phyloP scores from a whole-genome alignment of 805 yeast species.

The Candida gorgasii region DNA sequence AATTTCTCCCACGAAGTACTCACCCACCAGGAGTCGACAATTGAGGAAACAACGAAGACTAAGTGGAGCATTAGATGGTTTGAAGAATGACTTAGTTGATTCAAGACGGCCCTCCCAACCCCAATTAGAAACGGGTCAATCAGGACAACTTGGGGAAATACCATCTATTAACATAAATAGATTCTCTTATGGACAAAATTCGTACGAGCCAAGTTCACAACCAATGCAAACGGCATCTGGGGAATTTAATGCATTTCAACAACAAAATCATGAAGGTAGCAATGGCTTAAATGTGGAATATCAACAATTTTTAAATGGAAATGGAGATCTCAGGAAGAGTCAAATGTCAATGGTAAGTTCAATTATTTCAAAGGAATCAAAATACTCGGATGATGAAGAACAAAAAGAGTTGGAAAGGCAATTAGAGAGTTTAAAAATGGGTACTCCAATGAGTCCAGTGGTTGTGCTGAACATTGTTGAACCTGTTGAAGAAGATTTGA shows the following conservation, averaged over 20 bases:
- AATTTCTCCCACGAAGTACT: conserved; percentile 6
- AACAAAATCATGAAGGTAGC: conserved; percentile 11
- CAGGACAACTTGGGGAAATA: no score
- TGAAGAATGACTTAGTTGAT: conserved; percentile 28
- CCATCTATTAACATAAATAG: conserved; percentile 5
- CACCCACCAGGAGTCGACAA: conserved; percentile 3
- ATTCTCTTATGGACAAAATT: conserved; percentile 12
- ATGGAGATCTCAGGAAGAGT: conserved; percentile 25
- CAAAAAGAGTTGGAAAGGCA: conserved; percentile 41
- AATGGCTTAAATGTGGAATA: conserved; percentile 25
- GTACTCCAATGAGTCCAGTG: conserved; percentile 9
- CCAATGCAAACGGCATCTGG: conserved; percentile 18
- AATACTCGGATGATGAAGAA: conserved; percentile 24
- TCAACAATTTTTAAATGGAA: conserved; percentile 24
- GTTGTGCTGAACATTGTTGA: not conserved
- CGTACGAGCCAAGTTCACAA: not conserved
- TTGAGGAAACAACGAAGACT: conserved; percentile 19
- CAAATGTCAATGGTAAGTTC: conserved; percentile 45
- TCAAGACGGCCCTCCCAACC: conserved; percentile 20
- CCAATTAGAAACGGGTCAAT: not conserved
- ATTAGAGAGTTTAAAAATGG: conserved; percentile 33
- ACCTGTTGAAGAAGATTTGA: not conserved
- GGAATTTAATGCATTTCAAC: conserved; percentile 17
- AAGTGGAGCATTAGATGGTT: conserved; percentile 27
- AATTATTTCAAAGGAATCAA: conserved; percentile 37